These are phyloP conservation scores for Coemansia sp. DNA, from an alignment of 192 early-diverging fungal species.

Conservation along the genomic window DNA sequence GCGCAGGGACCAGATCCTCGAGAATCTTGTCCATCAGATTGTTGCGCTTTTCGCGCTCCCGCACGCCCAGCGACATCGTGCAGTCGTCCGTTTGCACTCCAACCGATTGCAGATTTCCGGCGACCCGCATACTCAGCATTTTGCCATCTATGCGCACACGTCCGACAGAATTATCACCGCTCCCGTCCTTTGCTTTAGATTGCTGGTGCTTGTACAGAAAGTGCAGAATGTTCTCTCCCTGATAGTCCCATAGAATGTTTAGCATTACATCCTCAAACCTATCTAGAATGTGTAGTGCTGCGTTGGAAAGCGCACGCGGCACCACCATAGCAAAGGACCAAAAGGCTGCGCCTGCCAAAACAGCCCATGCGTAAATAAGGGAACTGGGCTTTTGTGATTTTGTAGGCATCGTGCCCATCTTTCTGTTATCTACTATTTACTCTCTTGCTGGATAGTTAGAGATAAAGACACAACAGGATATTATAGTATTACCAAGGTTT, in stretches of 20 bases:
- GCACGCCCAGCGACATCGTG: background rate
- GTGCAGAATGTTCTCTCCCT: slow-evolving; percentile 34
- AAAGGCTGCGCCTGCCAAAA: background rate
- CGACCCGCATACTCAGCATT: background rate
- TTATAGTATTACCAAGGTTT: background rate
- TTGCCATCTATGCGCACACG: background rate
- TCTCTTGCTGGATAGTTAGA: background rate
- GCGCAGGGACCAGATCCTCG: slow-evolving; percentile 23
- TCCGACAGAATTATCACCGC: background rate
- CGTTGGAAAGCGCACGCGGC: slow-evolving; percentile 15
- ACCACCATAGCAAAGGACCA: slow-evolving; percentile 26
- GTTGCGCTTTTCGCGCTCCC: slow-evolving; percentile 6
- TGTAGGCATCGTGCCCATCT: background rate
- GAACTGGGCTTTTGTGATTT: slow-evolving; percentile 1
- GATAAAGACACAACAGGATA: background rate
- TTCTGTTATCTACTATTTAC: background rate
- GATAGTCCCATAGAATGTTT: slow-evolving; percentile 29
- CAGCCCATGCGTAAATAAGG: slow-evolving; percentile 9
- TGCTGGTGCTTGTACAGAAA: slow-evolving; percentile 23
- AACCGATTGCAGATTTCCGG: background rate
- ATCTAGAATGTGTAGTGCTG: slow-evolving; percentile 14
- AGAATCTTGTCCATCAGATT: slow-evolving; percentile 19
- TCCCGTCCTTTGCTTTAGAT: background rate
- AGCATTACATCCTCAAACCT: slow-evolving; percentile 30
- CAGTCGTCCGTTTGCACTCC: slow-evolving; percentile 15